Percentiles rank a stretch among this genome's conserved stretches.
Evolutionary conservation across 805 yeast genomes (phyloP).

Genomic region (Peterozyma toletana): DNA sequence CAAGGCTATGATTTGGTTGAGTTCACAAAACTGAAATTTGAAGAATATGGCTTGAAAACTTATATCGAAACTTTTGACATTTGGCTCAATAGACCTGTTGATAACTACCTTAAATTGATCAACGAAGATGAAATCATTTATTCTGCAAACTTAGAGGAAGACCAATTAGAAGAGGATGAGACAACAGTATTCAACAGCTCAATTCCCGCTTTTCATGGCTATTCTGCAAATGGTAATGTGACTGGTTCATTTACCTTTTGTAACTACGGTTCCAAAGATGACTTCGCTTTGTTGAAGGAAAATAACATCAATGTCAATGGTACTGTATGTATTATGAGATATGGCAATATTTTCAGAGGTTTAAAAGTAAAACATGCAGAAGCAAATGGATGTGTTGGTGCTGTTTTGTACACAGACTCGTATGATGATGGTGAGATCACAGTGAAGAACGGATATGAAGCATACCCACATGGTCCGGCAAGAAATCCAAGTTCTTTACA

Average conservation of each 20-base stretch:
- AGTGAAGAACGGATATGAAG: constrained; percentile 43
- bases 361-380: constrained; percentile 58
- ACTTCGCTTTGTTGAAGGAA: constrained; percentile 35
- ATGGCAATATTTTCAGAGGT: constrained; percentile 43
- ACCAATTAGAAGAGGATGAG: constrained; percentile 30
- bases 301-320: constrained; percentile 37
- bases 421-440: constrained; percentile 55
- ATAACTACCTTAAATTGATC: constrained; percentile 31
- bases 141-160: constrained; percentile 46
- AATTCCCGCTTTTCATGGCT: constrained; percentile 52
- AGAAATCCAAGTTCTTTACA: constrained; percentile 55
- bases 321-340: constrained; percentile 54
- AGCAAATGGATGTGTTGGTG: constrained; percentile 54
- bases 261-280: constrained; percentile 52
- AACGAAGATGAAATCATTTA: constrained; percentile 28
- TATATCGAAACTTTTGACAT: constrained; percentile 48
- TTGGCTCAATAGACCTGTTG: constrained; percentile 45
- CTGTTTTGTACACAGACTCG: constrained; percentile 49
- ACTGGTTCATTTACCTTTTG: constrained; percentile 48
- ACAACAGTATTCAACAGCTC: constrained; percentile 29
- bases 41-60: constrained; percentile 43
- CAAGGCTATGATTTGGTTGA: constrained; percentile 35
- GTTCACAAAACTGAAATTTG: constrained; percentile 43
- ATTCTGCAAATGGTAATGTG: constrained; percentile 58
- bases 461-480: constrained; percentile 62